Evolutionary conservation across 1,139 yeast genomes (phyloP).

Genomic region (Lodderomyces metapsilosis): DNA sequence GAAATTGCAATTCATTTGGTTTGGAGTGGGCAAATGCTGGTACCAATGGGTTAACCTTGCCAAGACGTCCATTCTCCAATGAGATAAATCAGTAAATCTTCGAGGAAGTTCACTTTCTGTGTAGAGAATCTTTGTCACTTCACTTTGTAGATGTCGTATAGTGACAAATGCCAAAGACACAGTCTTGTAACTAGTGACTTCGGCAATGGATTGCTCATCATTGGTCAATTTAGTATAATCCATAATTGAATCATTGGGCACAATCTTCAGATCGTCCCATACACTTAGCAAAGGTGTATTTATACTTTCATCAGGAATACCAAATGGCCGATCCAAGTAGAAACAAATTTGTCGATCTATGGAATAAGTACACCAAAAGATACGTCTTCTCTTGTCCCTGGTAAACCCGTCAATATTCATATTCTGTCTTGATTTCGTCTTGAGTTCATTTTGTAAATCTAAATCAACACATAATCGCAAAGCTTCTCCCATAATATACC

Average conservation of each 20-base stretch:
- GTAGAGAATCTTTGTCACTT: constrained; percentile 68
- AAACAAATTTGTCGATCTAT: constrained; percentile 78
- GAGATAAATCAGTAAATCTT: constrained; percentile 48
- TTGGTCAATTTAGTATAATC: constrained; percentile 18
- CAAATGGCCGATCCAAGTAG: constrained; percentile 70
- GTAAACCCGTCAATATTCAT: constrained; percentile 47
- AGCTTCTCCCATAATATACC: constrained; percentile 86
- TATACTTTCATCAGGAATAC: constrained; percentile 70
- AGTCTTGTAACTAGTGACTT: constrained; percentile 55
- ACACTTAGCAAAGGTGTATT: constrained; percentile 67
- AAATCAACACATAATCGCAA: constrained; percentile 77
- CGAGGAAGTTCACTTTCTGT: constrained; percentile 73
- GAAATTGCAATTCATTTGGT: constrained; percentile 73
- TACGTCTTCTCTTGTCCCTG: constrained; percentile 68
- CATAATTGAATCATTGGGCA: constrained; percentile 24
- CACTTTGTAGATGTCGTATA: constrained; percentile 73
- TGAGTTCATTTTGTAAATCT: constrained; percentile 68
- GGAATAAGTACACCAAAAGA: constrained; percentile 89
- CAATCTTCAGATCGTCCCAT: constrained; percentile 67
- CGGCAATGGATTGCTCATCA: constrained; percentile 7
- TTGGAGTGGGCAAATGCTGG: constrained; percentile 52
- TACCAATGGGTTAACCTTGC: constrained; percentile 62
- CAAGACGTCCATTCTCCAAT: constrained; percentile 59
- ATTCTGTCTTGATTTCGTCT: constrained; percentile 22
- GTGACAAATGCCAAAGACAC: constrained; percentile 65